Evolutionary conservation across 768 basidiomycete genomes (phyloP), one percentile per base, ranked within the genome.

Genomic region (Cystofilobasidium bisporidii): DNA sequence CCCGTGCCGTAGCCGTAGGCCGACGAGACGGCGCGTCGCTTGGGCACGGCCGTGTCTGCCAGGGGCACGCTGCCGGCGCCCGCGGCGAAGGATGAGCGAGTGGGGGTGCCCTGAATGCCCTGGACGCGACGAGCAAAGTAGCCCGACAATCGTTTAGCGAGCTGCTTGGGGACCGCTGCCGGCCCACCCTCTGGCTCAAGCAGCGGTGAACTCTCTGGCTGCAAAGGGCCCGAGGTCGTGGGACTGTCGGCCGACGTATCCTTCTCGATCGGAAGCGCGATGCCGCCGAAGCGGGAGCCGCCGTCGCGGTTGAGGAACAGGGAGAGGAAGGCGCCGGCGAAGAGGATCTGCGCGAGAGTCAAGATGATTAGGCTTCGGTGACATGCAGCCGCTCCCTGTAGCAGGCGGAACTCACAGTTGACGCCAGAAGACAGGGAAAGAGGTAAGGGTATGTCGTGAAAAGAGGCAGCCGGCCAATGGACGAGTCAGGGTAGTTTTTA

Each of bases 261-360:
- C 77, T 98, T 97, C 77, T 97, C 94, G 0, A 82, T 81, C 3
- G 85, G 81, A 15, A 99, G 83, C 18, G 84, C 86, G 69, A 99
- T 96, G 0, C 86, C 84, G 5, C 90, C 88, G 71, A 88, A 84
- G 63, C 89, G 83, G 20, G 91, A 88, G 14, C 94, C 93, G 63
- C 91, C 96, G 75, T 99, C 92, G 66, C 82, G 86, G 22, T 85
- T 88, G 50, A 99, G 84, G 81, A 97, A 96, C 71, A 90, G 85
- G 0, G 87, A 86, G 38, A 98, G 81, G 62, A 96, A 71, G 4
- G 90, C 87, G n/a, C 93, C 93, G 48, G 80, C 80, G 65, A 89
- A 77, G 10, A 90, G 90, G 33, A 57, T 38, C 61, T 61, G 38
- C 22, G 5, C 36, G 36, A 36, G n/a, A n/a, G n/a, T n/a, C n/a